Base-by-base conservation (phyloP, 805 yeast genomes). In the Kuraishia molischiana region DNA sequence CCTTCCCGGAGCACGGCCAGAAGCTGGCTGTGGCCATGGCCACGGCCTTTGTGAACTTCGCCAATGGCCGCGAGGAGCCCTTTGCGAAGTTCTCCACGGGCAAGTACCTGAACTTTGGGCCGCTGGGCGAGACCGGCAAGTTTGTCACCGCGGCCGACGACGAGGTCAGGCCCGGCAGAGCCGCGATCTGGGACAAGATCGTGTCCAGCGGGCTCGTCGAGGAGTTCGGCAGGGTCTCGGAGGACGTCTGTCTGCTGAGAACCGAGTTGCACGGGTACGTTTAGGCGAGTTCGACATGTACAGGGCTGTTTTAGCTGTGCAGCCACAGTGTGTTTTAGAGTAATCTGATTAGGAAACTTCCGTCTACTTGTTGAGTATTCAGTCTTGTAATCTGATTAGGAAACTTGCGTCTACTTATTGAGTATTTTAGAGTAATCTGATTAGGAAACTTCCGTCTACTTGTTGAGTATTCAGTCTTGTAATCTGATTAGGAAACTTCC, bases 181-280 rank as follows among this genome's bases (percentile, higher is more conserved):
- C 44, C 34, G 19, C 21, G 17, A 36, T 40, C 9, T 41, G 47
- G 43, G 42, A 36, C 29, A 21, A 41, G 24, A 29, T 45, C 4
- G 32, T 41, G 15, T 24, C 29, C 5, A 29, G 19, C 15, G 42
- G 36, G 2, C 36, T 44, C 4, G 41, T 34, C 15, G 44, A 45
- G 26, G 49, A 45, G 33, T 42, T 42, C 21, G 36, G 41, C 24
- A 21, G 32, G 4, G 34, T 39, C 11, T 22, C 26, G 11, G 26
- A 22, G 26, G 26, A 22, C 11, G 11, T 22, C 26, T 8, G 11
- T 11, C 26, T 22, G 26, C 10, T 8, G 26, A 22, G 26, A 22
- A 22, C 26, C 26, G 11, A 22, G 26, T 11, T 22, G 8, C 26
- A 22, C 26, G 26, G 26, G 8, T 22, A 22, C 26, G n/a, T n/a